phyloP scores from a whole-genome alignment of 768 basidiomycete genomes.

The Suillus decipiens region DNA sequence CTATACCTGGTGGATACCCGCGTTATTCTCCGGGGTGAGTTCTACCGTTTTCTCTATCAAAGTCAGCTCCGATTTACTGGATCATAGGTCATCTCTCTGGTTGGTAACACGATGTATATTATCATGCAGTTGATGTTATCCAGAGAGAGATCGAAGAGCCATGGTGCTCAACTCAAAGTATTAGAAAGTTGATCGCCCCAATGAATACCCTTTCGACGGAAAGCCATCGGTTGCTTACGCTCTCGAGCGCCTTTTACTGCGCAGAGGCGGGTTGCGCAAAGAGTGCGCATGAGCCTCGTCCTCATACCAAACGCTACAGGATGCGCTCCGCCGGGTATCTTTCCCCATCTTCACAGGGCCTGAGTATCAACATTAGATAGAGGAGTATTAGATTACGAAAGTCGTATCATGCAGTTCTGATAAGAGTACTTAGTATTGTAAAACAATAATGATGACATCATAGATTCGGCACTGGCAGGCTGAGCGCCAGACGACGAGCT shows the following conservation, averaged over 20 bases:
- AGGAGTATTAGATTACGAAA: too few species aligned
- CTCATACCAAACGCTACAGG: not conserved
- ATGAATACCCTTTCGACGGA: not conserved
- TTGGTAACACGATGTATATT: not conserved
- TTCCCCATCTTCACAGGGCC: not conserved
- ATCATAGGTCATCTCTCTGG: not conserved
- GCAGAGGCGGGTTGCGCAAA: not conserved
- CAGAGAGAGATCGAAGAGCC: not conserved
- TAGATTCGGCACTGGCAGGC: too few species aligned
- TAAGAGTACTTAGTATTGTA: too few species aligned
- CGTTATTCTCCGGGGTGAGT: constrained; percentile 48
- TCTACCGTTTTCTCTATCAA: not conserved
- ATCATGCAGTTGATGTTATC: not conserved
- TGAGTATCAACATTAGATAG: too few species aligned
- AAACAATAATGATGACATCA: too few species aligned
- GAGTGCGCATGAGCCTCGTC: too few species aligned
- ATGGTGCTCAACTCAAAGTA: not conserved
- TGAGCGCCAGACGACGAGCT: too few species aligned
- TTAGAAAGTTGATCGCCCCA: not conserved
- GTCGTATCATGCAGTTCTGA: too few species aligned
- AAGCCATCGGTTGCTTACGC: not conserved
- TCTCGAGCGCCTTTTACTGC: not conserved
- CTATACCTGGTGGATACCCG: constrained; percentile 59
- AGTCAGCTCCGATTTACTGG: not conserved
- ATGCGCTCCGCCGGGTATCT: not conserved